Conservation (phyloP, 164 flowering plant species). For the Stephania cephalantha region DNA sequence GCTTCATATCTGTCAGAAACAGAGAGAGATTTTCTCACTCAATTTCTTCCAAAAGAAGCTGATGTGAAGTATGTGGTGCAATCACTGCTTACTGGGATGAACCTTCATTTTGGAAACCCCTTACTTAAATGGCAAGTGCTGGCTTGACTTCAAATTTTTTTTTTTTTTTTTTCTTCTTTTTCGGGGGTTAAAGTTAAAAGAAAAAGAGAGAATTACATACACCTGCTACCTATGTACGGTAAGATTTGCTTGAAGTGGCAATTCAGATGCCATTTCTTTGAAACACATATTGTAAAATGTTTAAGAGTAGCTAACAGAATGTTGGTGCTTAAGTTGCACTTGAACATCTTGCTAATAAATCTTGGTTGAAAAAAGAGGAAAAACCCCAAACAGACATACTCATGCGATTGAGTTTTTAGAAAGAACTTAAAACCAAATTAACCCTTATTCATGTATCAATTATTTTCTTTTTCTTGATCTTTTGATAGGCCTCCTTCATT, state of each 20-base stretch:
- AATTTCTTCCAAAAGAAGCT: conserved; percentile 62
- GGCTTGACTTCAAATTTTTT: background rate
- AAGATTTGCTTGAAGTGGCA: background rate
- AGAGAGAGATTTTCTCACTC: conserved; percentile 51
- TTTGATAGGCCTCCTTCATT: background rate
- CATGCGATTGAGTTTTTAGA: background rate
- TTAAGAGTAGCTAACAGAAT: background rate
- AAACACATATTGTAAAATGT: background rate
- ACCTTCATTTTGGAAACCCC: conserved; percentile 81
- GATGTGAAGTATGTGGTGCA: conserved; percentile 46
- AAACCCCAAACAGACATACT: background rate
- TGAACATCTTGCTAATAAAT: background rate
- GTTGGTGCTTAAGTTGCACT: background rate
- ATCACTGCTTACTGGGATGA: conserved; percentile 58
- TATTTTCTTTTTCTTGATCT: background rate
- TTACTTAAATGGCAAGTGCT: conserved; percentile 59
- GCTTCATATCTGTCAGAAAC: conserved; percentile 48
- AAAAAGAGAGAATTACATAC: background rate
- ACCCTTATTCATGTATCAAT: background rate
- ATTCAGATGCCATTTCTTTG: background rate
- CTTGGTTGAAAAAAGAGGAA: background rate
- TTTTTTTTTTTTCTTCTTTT: background rate
- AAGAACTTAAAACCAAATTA: too few species aligned
- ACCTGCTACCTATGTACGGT: background rate
- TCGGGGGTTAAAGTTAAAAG: background rate